Conservation (phyloP, 2,329 filamentous ascomycete genomes). For the Calonectria ilicicola region DNA sequence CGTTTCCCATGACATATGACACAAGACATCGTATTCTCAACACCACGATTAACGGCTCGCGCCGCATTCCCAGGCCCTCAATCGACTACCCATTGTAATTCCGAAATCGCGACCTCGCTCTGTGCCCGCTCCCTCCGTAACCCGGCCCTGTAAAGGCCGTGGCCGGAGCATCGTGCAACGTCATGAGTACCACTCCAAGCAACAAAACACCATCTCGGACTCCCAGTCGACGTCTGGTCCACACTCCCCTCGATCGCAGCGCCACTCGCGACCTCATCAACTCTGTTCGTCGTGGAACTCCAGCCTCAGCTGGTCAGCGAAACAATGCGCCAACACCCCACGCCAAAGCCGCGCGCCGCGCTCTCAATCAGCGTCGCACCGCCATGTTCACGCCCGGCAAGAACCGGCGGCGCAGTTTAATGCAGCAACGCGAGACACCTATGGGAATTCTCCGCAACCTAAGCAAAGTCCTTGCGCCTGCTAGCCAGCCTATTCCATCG, state of each 20-base stretch:
- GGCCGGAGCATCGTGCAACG: not conserved
- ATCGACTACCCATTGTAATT: not conserved
- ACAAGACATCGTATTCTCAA: not conserved
- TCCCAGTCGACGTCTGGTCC: conserved; percentile 50
- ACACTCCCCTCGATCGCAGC: conserved; percentile 56
- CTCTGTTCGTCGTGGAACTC: conserved; percentile 55
- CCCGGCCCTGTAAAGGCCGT: not conserved
- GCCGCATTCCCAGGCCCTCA: not conserved
- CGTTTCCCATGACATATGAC: conserved; percentile 21
- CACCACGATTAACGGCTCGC: not conserved
- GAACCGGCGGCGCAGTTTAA: conserved; percentile 67
- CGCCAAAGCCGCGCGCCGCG: conserved; percentile 69
- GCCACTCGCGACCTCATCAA: conserved; percentile 51
- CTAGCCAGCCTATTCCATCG: conserved; percentile 56
- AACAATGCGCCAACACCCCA: conserved; percentile 68
- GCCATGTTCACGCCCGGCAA: conserved; percentile 71
- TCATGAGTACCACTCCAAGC: conserved; percentile 22
- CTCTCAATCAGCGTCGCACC: conserved; percentile 69
- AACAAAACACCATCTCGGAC: conserved; percentile 41
- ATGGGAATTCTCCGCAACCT: conserved; percentile 66
- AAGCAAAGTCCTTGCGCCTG: conserved; percentile 65
- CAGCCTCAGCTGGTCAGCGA: conserved; percentile 57
- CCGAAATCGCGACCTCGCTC: not conserved
- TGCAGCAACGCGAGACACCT: conserved; percentile 67
- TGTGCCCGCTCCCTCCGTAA: not conserved